Evolutionary conservation across 495 filamentous ascomycete genomes (phyloP).

Genomic region (Lindgomyces ingoldianus): DNA sequence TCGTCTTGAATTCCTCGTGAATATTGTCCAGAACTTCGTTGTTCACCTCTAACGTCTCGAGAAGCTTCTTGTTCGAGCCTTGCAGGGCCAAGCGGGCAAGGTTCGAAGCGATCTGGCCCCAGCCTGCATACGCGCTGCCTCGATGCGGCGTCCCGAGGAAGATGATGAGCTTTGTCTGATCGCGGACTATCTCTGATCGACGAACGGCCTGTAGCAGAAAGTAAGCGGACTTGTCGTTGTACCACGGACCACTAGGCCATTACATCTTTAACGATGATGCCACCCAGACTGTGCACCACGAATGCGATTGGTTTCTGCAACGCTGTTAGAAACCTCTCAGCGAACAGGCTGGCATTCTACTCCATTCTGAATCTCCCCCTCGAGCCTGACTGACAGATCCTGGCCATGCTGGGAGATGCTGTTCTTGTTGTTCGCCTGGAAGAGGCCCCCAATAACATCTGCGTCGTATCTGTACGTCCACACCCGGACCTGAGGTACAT

Average conservation of each 20-base stretch:
- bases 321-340: neutral
- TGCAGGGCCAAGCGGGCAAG: constrained; percentile 38
- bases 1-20: constrained; percentile 42
- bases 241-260: neutral
- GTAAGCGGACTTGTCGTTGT: neutral
- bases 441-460: constrained; percentile 23
- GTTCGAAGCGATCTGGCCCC: constrained; percentile 41
- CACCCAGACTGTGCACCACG: constrained; percentile 49
- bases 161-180: constrained; percentile 43
- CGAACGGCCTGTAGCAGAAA: constrained; percentile 23
- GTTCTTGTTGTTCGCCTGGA: constrained; percentile 45
- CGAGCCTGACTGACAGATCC: constrained; percentile 37
- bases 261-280: constrained; percentile 48
- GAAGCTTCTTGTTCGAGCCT: constrained; percentile 38
- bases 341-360: constrained; percentile 21
- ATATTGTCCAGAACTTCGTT: constrained; percentile 48
- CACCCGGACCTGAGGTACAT: constrained; percentile 6
- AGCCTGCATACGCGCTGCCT: constrained; percentile 43
- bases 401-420: constrained; percentile 43
- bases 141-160: constrained; percentile 51
- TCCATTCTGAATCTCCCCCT: constrained; percentile 40
- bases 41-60: constrained; percentile 43
- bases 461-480: constrained; percentile 28
- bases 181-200: constrained; percentile 37
- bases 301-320: constrained; percentile 43